Evolutionary conservation across 306 rosid genomes (phyloP).

Genomic region (Begonia masoniana): DNA sequence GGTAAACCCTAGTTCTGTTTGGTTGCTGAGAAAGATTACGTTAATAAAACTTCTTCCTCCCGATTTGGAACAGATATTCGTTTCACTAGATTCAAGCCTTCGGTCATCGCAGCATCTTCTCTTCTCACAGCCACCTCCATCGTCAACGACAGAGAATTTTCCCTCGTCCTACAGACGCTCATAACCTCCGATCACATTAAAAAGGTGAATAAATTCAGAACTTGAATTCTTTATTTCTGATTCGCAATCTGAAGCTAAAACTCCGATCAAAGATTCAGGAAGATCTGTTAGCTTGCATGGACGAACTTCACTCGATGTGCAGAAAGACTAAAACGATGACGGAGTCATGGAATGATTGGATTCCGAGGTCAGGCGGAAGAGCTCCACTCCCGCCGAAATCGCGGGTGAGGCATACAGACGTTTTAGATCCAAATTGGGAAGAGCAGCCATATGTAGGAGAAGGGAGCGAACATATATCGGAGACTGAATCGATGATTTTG

Average conservation of each 20-base stretch:
- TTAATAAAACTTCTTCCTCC: not conserved
- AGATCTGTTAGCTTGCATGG: not conserved
- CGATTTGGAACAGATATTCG: not conserved
- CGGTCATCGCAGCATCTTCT: conserved; percentile 8
- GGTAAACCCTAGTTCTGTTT: not conserved
- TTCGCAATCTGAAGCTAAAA: not conserved
- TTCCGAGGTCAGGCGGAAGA: too few species aligned
- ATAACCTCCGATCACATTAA: not conserved
- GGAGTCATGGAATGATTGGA: too few species aligned
- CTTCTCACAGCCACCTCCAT: conserved; percentile 7
- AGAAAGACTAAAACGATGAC: too few species aligned
- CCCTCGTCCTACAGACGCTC: not conserved
- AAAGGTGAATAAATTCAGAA: not conserved
- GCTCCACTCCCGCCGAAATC: too few species aligned
- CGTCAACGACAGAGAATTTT: not conserved
- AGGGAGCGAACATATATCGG: too few species aligned
- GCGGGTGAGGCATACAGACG: too few species aligned
- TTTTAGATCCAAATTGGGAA: too few species aligned
- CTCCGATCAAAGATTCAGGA: not conserved
- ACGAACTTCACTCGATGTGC: conserved; percentile 3
- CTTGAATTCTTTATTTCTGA: not conserved
- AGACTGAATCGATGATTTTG: too few species aligned
- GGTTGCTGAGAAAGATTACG: too few species aligned
- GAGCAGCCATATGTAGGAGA: too few species aligned
- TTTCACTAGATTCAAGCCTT: not conserved